A percentile compares a stretch with the other conserved stretches of the same genome.
phyloP scores from a whole-genome alignment of 2,329 filamentous ascomycete genomes.

The Furcasterigmium furcatum region DNA sequence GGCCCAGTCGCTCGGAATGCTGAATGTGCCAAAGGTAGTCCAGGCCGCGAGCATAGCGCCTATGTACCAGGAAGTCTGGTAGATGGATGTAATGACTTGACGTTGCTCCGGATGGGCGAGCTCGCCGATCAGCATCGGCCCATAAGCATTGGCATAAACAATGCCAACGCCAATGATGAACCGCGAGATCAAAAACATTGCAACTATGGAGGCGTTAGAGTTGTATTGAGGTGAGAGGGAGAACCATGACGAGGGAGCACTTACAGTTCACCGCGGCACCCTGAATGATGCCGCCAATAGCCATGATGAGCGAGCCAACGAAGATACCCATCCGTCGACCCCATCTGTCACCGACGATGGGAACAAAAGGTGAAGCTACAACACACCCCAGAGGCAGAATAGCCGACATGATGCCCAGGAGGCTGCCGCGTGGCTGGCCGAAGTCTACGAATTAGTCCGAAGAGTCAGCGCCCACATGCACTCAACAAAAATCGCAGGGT shows the following conservation, averaged over 20 bases:
- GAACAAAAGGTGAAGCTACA: background rate
- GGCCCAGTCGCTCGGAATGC: constrained; percentile 31
- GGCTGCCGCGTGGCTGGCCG: background rate
- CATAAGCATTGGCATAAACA: background rate
- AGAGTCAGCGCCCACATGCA: too few relatives aligned
- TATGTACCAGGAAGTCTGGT: constrained; percentile 44
- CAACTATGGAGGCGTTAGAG: background rate
- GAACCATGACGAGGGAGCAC: background rate
- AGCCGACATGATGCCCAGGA: background rate
- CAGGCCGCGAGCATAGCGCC: constrained; percentile 17
- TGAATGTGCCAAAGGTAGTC: constrained; percentile 38
- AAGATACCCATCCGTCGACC: constrained; percentile 50
- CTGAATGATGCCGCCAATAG: constrained; percentile 44
- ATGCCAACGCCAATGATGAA: background rate
- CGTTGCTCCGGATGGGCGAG: constrained; percentile 60
- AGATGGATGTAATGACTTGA: constrained; percentile 48
- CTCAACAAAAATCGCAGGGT: too few relatives aligned
- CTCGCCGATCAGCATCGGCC: constrained; percentile 39
- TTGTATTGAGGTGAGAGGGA: background rate
- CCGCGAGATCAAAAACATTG: constrained; percentile 1
- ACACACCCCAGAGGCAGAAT: background rate
- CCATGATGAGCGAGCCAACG: constrained; percentile 41
- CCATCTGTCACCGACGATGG: constrained; percentile 36
- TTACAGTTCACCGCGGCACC: constrained; percentile 40
- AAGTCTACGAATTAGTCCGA: background rate